These are phyloP conservation scores for Fusarium sp. DNA, from an alignment of 2,329 filamentous ascomycete genomes.

Conservation along the genomic window DNA sequence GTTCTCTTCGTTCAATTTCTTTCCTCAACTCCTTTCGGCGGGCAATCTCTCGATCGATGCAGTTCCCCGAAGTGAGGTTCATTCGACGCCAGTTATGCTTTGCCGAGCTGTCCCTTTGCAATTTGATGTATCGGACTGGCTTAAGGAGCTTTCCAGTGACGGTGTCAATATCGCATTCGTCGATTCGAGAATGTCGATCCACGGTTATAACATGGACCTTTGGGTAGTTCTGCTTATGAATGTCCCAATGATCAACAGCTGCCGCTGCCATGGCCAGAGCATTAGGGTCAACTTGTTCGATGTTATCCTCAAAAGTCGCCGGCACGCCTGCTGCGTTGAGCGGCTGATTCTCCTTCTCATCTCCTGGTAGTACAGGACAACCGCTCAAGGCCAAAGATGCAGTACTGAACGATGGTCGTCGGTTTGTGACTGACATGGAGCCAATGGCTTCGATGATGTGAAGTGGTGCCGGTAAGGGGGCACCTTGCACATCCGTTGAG, in stretches of 20 bases:
- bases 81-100: conserved; percentile 46
- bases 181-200: background rate
- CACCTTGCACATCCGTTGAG: background rate
- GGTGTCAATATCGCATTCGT: conserved; percentile 53
- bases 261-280: background rate
- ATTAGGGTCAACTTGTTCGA: background rate
- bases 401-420: background rate
- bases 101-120: conserved; percentile 30
- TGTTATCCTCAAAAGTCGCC: background rate
- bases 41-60: conserved; percentile 44
- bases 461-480: conserved; percentile 35
- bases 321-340: background rate
- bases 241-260: conserved; percentile 11
- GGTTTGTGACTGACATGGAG: background rate
- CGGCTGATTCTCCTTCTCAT: background rate
- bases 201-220: background rate
- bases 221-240: background rate
- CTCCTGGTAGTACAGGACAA: background rate
- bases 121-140: conserved; percentile 50
- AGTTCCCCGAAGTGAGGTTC: conserved; percentile 46
- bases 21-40: conserved; percentile 29
- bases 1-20: background rate
- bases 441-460: conserved; percentile 36
- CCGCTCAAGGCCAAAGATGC: conserved; percentile 29
- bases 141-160: conserved; percentile 50